phyloP scores from a whole-genome alignment of 352 stramenopile species.

The Pythium folliculosum region DNA sequence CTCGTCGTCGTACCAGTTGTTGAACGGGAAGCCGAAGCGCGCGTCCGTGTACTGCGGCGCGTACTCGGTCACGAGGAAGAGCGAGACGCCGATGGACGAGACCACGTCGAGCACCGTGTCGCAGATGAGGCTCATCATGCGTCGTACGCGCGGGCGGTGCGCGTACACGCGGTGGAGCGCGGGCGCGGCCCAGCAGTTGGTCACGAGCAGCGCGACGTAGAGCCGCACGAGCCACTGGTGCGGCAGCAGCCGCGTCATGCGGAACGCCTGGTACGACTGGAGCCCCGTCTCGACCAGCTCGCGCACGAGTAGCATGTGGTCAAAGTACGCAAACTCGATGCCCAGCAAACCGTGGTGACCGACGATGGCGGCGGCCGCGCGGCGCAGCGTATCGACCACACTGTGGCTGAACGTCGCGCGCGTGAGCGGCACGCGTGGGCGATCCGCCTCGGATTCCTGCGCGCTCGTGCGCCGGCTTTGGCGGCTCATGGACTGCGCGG shows the following conservation, averaged over 20 bases:
- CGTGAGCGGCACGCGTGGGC: not conserved
- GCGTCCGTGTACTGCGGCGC: constrained; percentile 1
- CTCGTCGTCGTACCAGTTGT: constrained; percentile 2
- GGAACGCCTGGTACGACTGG: not conserved
- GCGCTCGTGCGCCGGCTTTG: no score
- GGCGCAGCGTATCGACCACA: not conserved
- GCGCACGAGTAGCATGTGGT: not conserved
- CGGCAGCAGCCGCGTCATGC: not conserved
- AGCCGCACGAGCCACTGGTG: constrained; percentile 21
- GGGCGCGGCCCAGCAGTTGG: constrained; percentile 10
- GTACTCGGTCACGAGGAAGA: not conserved
- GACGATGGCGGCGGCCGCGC: not conserved
- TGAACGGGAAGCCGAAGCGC: constrained; percentile 4
- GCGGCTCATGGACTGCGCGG: not conserved
- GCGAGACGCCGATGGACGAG: constrained; percentile 3
- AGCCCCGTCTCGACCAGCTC: not conserved
- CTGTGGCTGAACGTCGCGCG: no score
- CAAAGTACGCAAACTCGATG: constrained; percentile 1
- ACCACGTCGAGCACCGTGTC: constrained; percentile 13
- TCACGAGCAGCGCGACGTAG: constrained; percentile 10
- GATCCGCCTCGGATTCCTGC: not conserved
- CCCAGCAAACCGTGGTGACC: not conserved
- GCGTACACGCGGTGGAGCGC: not conserved
- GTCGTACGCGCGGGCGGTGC: not conserved
- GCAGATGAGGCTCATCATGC: not conserved